Evolutionary conservation across 1,284 basidiomycete genomes (phyloP).

Genomic region (Sporisorium graminicola): DNA sequence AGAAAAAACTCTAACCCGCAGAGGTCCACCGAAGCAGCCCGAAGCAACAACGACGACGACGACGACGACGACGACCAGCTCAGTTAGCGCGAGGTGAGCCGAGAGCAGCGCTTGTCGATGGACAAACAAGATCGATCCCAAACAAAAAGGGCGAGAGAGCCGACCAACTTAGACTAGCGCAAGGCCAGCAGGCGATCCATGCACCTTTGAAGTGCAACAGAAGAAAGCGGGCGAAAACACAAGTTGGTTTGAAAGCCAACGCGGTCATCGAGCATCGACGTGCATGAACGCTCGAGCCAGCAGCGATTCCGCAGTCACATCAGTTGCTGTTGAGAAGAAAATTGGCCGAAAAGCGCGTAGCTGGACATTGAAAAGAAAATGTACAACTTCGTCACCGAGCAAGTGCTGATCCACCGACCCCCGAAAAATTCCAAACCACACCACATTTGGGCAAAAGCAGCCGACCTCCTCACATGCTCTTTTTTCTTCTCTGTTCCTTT

Average conservation of each 20-base stretch:
- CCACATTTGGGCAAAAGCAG: too few species aligned
- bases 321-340: background rate
- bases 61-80: constrained; percentile 8
- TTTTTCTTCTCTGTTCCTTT: too few species aligned
- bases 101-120: constrained; percentile 1
- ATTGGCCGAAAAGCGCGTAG: background rate
- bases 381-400: constrained; percentile 3
- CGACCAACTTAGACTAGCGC: background rate
- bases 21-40: constrained; percentile 27
- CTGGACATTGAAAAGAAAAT: background rate
- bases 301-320: background rate
- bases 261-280: constrained; percentile 46
- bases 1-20: constrained; percentile 6
- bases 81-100: background rate
- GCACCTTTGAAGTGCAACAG: too few species aligned
- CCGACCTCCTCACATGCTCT: too few species aligned
- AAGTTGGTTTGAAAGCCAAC: constrained; percentile 4
- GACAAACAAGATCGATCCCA: constrained; percentile 6
- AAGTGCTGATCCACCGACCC: background rate
- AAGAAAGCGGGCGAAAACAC: background rate
- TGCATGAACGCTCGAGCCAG: constrained; percentile 14
- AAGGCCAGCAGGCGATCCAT: background rate
- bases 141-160: background rate
- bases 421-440: too few species aligned
- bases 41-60: constrained; percentile 14